These are phyloP conservation scores for Bruguiera gymnorhiza DNA, from an alignment of 345 rosid genomes.

Conservation along the genomic window DNA sequence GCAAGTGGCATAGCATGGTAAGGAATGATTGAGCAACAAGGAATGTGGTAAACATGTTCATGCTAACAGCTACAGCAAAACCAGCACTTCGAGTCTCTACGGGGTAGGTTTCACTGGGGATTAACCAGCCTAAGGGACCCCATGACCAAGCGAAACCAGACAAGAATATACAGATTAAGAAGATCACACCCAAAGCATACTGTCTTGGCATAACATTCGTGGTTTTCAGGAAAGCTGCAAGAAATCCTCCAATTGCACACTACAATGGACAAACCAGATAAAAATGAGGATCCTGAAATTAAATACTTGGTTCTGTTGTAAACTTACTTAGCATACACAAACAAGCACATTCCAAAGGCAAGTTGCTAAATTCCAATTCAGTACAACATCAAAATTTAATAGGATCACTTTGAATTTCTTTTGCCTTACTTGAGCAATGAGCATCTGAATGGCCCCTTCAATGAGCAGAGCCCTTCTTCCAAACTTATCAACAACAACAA, in stretches of 20 bases:
- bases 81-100: slow-evolving; percentile 55
- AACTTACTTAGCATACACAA: neutral
- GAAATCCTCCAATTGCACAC: slow-evolving; percentile 39
- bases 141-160: slow-evolving; percentile 77
- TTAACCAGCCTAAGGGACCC: slow-evolving; percentile 72
- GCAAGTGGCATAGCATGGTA: slow-evolving; percentile 45
- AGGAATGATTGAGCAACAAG: slow-evolving; percentile 56
- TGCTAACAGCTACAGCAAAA: slow-evolving; percentile 47
- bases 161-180: slow-evolving; percentile 43
- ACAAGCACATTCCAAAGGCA: neutral
- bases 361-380: too few species aligned
- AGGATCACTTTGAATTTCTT: neutral
- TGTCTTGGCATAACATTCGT: slow-evolving; percentile 20
- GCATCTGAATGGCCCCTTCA: slow-evolving; percentile 34
- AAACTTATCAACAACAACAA: slow-evolving; percentile 31
- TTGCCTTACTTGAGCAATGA: slow-evolving; percentile 27
- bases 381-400: neutral
- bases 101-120: slow-evolving; percentile 62
- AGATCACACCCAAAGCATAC: slow-evolving; percentile 34
- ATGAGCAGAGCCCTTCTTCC: slow-evolving; percentile 43
- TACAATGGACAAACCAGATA: slow-evolving; percentile 5
- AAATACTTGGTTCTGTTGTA: neutral
- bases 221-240: slow-evolving; percentile 23
- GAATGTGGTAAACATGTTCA: slow-evolving; percentile 55
- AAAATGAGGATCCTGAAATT: neutral